These are phyloP conservation scores for Jacaranda copaia DNA, from an alignment of 257 asterid genomes.

Conservation along the genomic window DNA sequence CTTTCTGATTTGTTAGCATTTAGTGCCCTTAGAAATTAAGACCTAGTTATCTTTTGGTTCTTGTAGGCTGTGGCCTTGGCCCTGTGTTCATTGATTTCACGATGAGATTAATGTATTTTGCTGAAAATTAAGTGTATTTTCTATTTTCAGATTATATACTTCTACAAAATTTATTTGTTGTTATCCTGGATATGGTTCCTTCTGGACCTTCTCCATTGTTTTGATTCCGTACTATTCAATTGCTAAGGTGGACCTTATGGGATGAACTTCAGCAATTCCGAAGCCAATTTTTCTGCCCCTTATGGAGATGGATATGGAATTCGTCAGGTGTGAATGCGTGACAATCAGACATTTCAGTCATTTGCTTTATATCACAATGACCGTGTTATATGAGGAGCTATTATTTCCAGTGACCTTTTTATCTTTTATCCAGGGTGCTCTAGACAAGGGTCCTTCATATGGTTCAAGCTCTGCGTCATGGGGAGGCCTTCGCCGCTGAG, in stretches of 20 bases:
- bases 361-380: constrained; percentile 24
- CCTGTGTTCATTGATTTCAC: constrained; percentile 6
- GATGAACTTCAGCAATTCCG: constrained; percentile 56
- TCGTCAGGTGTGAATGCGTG: constrained; percentile 65
- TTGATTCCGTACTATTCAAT: constrained; percentile 42
- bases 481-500: constrained; percentile 83
- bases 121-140: background rate
- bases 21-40: constrained; percentile 27
- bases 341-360: constrained; percentile 29
- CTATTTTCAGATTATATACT: background rate
- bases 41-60: constrained; percentile 1
- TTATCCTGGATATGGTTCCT: constrained; percentile 19
- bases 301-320: constrained; percentile 73
- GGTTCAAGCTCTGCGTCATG: constrained; percentile 81
- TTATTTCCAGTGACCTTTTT: constrained; percentile 30
- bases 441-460: constrained; percentile 66
- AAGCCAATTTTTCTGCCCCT: constrained; percentile 58
- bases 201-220: constrained; percentile 31
- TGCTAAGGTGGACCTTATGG: constrained; percentile 79
- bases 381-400: constrained; percentile 29
- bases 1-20: background rate
- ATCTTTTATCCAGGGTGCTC: constrained; percentile 64
- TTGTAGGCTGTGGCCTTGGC: constrained; percentile 18
- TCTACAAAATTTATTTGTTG: constrained; percentile 23
- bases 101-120: constrained; percentile 11